Conservation (phyloP, 805 yeast species). For the Barnettozyma botsteinii region DNA sequence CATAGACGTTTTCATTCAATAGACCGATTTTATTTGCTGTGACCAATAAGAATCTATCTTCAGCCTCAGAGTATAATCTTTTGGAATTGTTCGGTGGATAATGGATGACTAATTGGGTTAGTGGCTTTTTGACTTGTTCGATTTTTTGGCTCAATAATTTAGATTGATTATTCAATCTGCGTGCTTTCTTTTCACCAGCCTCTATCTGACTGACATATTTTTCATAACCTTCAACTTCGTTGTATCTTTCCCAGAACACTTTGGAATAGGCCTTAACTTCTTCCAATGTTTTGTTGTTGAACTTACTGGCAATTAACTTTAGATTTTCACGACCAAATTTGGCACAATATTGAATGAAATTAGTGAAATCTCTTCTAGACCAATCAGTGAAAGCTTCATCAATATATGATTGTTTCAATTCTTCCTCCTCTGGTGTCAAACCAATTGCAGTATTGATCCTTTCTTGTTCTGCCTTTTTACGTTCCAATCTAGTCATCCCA, state of each 20-base stretch:
- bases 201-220: slow-evolving; percentile 69
- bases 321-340: slow-evolving; percentile 54
- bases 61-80: slow-evolving; percentile 60
- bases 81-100: slow-evolving; percentile 84
- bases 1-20: slow-evolving; percentile 51
- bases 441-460: slow-evolving; percentile 51
- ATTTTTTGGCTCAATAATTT: slow-evolving; percentile 48
- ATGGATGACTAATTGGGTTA: slow-evolving; percentile 56
- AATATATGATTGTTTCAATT: slow-evolving; percentile 46
- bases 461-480: slow-evolving; percentile 39
- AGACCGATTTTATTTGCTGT: slow-evolving; percentile 64
- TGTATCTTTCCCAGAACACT: slow-evolving; percentile 58
- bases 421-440: slow-evolving; percentile 57
- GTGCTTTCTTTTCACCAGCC: slow-evolving; percentile 62
- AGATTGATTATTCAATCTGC: slow-evolving; percentile 50
- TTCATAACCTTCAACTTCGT: slow-evolving; percentile 62
- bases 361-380: slow-evolving; percentile 71
- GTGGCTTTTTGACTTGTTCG: slow-evolving; percentile 48
- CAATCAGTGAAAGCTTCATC: slow-evolving; percentile 57
- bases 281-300: slow-evolving; percentile 50
- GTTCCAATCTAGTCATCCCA: slow-evolving; percentile 13
- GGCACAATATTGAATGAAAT: slow-evolving; percentile 64
- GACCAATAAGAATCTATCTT: slow-evolving; percentile 61
- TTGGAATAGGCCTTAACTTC: slow-evolving; percentile 56
- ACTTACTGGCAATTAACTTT: slow-evolving; percentile 44